phyloP scores from a whole-genome alignment of 139 green algal genomes.

The Chlorella sorokiniana region DNA sequence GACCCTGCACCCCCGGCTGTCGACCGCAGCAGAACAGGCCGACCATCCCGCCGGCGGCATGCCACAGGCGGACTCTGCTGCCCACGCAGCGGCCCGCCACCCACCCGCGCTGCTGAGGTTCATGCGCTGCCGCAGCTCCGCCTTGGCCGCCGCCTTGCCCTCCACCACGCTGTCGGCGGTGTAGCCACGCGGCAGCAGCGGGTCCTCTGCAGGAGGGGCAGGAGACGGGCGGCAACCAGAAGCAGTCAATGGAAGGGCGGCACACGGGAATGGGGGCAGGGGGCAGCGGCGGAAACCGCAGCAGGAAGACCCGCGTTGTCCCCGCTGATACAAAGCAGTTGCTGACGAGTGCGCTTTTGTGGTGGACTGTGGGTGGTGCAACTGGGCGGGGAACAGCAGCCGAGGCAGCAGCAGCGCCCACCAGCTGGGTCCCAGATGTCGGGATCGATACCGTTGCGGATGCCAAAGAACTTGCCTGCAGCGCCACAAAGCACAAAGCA shows the following conservation, averaged over 20 bases:
- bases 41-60: neutral
- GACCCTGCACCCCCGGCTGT: neutral
- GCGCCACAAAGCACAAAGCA: neutral
- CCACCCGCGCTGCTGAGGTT: constrained; percentile 49
- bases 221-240: constrained; percentile 61
- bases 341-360: no score
- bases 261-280: neutral
- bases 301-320: neutral
- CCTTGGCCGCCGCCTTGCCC: constrained; percentile 72
- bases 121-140: constrained; percentile 67
- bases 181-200: constrained; percentile 76
- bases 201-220: constrained; percentile 58
- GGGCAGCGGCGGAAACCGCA: neutral
- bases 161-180: constrained; percentile 48
- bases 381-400: no score
- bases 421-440: constrained; percentile 95
- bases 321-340: no score
- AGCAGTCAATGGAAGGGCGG: neutral
- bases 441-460: constrained; percentile 95
- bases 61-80: no score
- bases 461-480: constrained; percentile 83
- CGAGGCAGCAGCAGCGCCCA: no score
- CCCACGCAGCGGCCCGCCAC: neutral
- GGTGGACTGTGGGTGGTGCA: no score
- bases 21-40: neutral